Evolutionary conservation across 2,329 filamentous ascomycete species (phyloP).

Genomic region (Fusarium sp.): DNA sequence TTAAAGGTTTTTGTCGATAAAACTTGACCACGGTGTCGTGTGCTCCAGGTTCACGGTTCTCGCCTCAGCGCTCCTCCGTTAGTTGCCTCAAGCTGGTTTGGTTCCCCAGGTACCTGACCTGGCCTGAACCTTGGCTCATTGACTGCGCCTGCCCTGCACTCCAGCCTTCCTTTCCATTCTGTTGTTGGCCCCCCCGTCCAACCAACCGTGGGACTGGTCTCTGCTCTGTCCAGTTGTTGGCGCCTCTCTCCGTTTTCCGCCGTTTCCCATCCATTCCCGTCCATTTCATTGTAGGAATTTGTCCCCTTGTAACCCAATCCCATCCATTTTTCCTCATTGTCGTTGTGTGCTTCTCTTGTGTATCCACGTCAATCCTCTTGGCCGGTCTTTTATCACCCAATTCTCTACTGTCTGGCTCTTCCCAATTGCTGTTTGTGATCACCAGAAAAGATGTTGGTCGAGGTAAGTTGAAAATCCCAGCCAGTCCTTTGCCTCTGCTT

Average conservation of each 20-base stretch:
- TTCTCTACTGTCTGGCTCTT: slow-evolving; percentile 12
- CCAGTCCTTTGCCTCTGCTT: slow-evolving; percentile 8
- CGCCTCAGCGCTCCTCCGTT: not conserved
- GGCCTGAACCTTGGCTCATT: not conserved
- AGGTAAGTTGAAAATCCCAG: slow-evolving; percentile 50
- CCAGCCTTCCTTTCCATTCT: slow-evolving; percentile 16
- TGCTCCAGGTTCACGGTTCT: not conserved
- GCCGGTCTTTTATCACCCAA: slow-evolving; percentile 22
- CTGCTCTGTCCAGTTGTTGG: slow-evolving; percentile 6
- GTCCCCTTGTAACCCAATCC: slow-evolving; percentile 38
- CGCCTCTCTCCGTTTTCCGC: slow-evolving; percentile 32
- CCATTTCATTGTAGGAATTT: slow-evolving; percentile 40
- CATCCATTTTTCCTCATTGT: slow-evolving; percentile 16
- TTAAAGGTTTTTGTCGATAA: not conserved
- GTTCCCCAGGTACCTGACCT: slow-evolving; percentile 7
- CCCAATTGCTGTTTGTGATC: slow-evolving; percentile 24
- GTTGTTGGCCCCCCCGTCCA: slow-evolving; percentile 12
- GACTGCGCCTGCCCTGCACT: slow-evolving; percentile 22
- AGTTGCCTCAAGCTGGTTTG: slow-evolving; percentile 23
- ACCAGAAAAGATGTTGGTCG: slow-evolving; percentile 52
- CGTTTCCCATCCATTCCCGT: slow-evolving; percentile 23
- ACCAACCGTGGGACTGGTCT: slow-evolving; percentile 27
- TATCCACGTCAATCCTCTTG: slow-evolving; percentile 31
- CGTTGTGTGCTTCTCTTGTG: slow-evolving; percentile 19
- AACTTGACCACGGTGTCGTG: slow-evolving; percentile 5